These are phyloP conservation scores for Chrysosphaeria jannelii DNA, from an alignment of 2,329 filamentous ascomycete species.

Conservation along the genomic window DNA sequence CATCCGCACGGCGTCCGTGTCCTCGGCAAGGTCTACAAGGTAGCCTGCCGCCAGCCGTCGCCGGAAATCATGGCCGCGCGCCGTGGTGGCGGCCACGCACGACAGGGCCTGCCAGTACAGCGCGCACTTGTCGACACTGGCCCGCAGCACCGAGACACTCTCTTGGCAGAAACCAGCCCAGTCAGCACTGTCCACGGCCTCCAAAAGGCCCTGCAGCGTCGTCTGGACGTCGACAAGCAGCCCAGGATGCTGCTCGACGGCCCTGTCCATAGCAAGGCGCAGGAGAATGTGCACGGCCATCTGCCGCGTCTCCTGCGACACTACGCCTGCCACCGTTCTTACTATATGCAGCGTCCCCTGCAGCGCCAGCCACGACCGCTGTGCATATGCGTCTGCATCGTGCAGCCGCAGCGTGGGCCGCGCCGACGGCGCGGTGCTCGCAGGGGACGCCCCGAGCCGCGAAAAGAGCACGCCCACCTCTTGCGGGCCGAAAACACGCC, in stretches of 20 bases:
- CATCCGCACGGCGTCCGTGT: constrained; percentile 12
- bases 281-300: constrained; percentile 18
- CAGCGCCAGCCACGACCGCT: constrained; percentile 16
- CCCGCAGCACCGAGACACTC: constrained; percentile 16
- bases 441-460: constrained; percentile 22
- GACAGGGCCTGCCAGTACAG: constrained; percentile 27
- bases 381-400: constrained; percentile 5
- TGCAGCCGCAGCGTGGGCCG: constrained; percentile 4
- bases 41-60: constrained; percentile 34
- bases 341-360: constrained; percentile 15
- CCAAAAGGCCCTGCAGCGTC: constrained; percentile 14
- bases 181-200: constrained; percentile 10
- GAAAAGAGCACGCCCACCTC: constrained; percentile 22
- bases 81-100: constrained; percentile 22
- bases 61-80: constrained; percentile 25
- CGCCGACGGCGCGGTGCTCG: constrained; percentile 9
- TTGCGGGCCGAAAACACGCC: constrained; percentile 15
- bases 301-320: constrained; percentile 10
- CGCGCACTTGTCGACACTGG: constrained; percentile 14
- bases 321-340: constrained; percentile 8
- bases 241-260: constrained; percentile 15
- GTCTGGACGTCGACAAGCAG: constrained; percentile 12
- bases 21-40: constrained; percentile 22
- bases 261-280: constrained; percentile 21
- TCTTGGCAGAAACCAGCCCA: constrained; percentile 16